Evolutionary conservation across 2,329 filamentous ascomycete genomes (phyloP), one percentile per base, ranked within the genome.

Genomic region (Phaeoacremonium minimum): DNA sequence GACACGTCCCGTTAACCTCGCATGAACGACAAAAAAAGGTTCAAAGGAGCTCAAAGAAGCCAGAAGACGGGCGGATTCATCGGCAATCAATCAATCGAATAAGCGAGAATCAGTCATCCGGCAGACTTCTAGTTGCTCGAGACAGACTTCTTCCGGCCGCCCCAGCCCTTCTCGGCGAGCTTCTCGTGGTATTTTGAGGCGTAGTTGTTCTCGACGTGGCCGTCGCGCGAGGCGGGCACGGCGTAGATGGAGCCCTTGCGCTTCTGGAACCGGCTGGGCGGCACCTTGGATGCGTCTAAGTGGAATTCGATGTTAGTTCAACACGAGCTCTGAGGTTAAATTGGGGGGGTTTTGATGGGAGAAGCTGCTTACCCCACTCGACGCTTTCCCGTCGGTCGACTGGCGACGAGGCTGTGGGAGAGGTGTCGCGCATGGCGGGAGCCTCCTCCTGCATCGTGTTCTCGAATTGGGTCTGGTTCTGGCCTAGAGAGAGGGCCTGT

Each of bases 221-320:
- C 79, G 55, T 85, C 81, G 40, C 80, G 73, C 16, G 76, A 81
- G 49, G 66, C 66, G 3, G 77, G 80, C 7, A 81, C 85, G 32
- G 78, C 75, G 54, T 79, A 83, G 58, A 84, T 81, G 52, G 76
- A 83, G 37, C 80, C 80, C 59, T 81, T 78, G 51, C 77, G 75
- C 61, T 82, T 82, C 58, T 85, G 80, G 63, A 85, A 84, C 32
- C 77, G 76, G 44, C 73, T 80, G 8, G 80, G 80, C 2, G 77
- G 77, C 0, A 82, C 79, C 58, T 84, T 84, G 47, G 75, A 71
- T 4, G 80, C 80, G 57, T 85, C 80, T 78, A 33, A 41, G 22
- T 5, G 32, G 44, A 16, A 38, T n/a, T 34, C 9, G 37, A 12
- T 13, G 22, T 31, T 26, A 30, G 17, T 16, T 39, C 12, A 14